Evolutionary conservation across 23 red algal genomes (phyloP).

Genomic region (Pyropia yezoensis): DNA sequence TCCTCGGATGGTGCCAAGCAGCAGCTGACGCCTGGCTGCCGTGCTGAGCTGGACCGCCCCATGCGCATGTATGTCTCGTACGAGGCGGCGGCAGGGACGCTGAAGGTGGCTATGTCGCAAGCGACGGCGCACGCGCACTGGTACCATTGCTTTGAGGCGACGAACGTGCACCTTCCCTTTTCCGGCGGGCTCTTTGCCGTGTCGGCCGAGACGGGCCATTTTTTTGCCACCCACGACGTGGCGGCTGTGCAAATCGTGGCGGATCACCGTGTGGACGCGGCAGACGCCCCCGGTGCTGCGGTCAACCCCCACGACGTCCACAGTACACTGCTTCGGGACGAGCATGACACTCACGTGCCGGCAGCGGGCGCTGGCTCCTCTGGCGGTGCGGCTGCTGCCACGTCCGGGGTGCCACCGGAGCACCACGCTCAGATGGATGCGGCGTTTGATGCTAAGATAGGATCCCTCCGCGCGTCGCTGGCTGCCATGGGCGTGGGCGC

Average conservation of each 20-base stretch:
- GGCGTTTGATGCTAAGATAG: too few species aligned
- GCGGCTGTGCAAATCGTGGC: background rate
- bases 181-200: conserved; percentile 8
- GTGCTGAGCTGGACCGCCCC: background rate
- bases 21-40: conserved; percentile 2
- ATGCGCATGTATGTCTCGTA: conserved; percentile 1
- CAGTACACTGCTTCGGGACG: too few species aligned
- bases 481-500: too few species aligned
- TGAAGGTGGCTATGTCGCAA: conserved; percentile 1
- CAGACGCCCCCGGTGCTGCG: too few species aligned
- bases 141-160: conserved; percentile 2
- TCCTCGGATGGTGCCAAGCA: background rate
- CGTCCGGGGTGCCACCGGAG: too few species aligned
- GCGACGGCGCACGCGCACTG: background rate
- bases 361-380: too few species aligned
- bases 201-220: conserved; percentile 10
- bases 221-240: conserved; percentile 3
- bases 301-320: too few species aligned
- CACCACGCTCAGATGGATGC: too few species aligned
- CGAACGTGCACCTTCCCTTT: conserved; percentile 6
- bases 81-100: background rate
- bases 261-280: too few species aligned
- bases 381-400: too few species aligned
- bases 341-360: too few species aligned
- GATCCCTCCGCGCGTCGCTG: too few species aligned